Evolutionary conservation across 75 land plant genomes (phyloP), one percentile per base, ranked within the genome.

Genomic region (Isoetes taiwanensis): DNA sequence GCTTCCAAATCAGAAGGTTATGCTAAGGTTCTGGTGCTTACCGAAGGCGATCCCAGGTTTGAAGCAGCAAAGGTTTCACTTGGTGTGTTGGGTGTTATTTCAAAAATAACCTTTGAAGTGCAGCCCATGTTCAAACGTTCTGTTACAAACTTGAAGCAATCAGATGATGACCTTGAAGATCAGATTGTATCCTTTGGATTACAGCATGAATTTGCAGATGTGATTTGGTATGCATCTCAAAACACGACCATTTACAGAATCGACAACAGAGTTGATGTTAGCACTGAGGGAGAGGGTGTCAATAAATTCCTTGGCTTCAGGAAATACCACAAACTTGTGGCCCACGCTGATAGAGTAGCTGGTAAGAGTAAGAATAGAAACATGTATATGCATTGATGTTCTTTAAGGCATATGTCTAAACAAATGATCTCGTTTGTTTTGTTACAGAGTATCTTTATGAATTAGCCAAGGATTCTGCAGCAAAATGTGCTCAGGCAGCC

Each of bases 91-190:
- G 68, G 68, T 0, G 65, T 24, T 0, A 65, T 65, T 25, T 65
- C 68, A 4, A 3, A 38, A 30, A 24, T 64, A 0, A 79, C 83
- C 24, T 53, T 81, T 1, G 65, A 62, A 17, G 57, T 85, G 63
- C 80, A 85, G 41, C 57, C 32, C 23, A 62, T 53, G 56, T 81
- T 81, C 75, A 85, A 82, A 28, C 71, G 90, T 50, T 72, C 79
- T 33, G 64, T 85, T 8, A 78, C 86, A 21, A 58, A 62, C 24
- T 32, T 46, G 1, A 60, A 67, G 55, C 65, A 32, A 56, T 54
- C 62, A 17, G 89, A 84, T 37, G 19, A 19, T 5, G 27, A 26
- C 5, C 30, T 84, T 0, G 82, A 81, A 33, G 48, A 72, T 8
- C 31, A 40, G 1, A 67, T 72, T 31, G 3, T 63, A 40, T 66